Conservation (phyloP, 306 rosid species). For the Inga laurina region DNA sequence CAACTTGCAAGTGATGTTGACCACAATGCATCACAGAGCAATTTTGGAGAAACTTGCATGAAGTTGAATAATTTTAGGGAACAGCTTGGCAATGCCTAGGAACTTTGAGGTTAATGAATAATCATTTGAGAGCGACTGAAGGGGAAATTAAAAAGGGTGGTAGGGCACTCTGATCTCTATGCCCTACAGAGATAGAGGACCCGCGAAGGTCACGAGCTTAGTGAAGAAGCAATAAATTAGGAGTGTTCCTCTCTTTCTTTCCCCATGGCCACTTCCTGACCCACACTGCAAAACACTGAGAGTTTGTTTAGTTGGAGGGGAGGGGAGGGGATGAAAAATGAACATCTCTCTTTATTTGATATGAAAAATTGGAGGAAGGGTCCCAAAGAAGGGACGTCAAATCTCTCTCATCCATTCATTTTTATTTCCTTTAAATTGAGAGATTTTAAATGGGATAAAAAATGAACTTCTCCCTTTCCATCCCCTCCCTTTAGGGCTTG, state of each 20-base stretch:
- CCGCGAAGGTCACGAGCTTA: slow-evolving; percentile 41
- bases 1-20: background rate
- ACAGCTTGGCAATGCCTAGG: background rate
- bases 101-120: background rate
- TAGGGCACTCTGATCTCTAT: background rate
- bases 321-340: no score
- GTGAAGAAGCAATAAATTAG: slow-evolving; percentile 39
- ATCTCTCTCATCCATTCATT: no score
- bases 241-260: slow-evolving; percentile 22
- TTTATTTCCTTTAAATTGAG: no score
- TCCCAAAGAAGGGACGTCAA: no score
- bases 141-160: background rate
- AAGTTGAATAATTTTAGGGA: background rate
- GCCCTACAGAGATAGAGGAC: slow-evolving; percentile 25
- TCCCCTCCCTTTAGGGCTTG: no score
- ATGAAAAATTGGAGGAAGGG: no score
- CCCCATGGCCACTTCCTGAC: slow-evolving; percentile 8
- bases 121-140: background rate
- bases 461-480: no score
- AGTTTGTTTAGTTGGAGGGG: no score
- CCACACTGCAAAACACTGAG: background rate
- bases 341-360: no score
- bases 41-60: background rate
- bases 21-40: background rate
- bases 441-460: no score